Evolutionary conservation across 2,329 filamentous ascomycete species (phyloP).

Genomic region (Ascochyta viciae-villosae): DNA sequence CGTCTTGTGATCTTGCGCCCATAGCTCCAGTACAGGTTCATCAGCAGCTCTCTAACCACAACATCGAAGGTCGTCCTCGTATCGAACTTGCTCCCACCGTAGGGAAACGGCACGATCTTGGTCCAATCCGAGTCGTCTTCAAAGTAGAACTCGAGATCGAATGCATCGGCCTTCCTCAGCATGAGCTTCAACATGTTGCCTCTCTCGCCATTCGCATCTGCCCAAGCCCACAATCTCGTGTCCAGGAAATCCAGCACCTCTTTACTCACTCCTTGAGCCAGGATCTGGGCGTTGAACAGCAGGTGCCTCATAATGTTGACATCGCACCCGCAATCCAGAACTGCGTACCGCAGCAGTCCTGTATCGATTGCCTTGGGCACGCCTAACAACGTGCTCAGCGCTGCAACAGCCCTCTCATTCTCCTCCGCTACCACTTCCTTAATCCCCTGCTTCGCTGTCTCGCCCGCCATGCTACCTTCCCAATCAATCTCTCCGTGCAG

Average conservation of each 20-base stretch:
- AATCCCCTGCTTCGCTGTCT: slow-evolving; percentile 43
- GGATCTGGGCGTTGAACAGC: slow-evolving; percentile 46
- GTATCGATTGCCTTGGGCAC: slow-evolving; percentile 40
- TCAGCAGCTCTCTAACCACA: slow-evolving; percentile 38
- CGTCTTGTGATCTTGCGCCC: slow-evolving; percentile 41
- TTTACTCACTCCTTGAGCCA: slow-evolving; percentile 22
- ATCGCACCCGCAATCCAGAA: slow-evolving; percentile 39
- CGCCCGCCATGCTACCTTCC: slow-evolving; percentile 43
- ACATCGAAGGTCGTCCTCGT: slow-evolving; percentile 32
- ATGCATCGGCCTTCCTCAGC: slow-evolving; percentile 40
- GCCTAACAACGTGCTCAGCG: slow-evolving; percentile 42
- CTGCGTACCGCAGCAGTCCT: slow-evolving; percentile 37
- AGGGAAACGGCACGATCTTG: slow-evolving; percentile 44
- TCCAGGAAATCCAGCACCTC: slow-evolving; percentile 43
- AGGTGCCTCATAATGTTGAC: slow-evolving; percentile 41
- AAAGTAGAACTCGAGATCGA: slow-evolving; percentile 45
- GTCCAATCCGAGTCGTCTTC: slow-evolving; percentile 37
- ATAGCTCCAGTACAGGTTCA: slow-evolving; percentile 42
- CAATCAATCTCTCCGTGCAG: slow-evolving; percentile 46
- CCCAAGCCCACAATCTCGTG: slow-evolving; percentile 44
- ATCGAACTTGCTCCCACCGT: slow-evolving; percentile 44
- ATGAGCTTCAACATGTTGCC: slow-evolving; percentile 40
- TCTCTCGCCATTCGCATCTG: slow-evolving; percentile 36
- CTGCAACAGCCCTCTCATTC: slow-evolving; percentile 43
- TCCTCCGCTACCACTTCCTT: slow-evolving; percentile 35